These are phyloP conservation scores for Avena atlantica DNA, from an alignment of 176 grass and related monocot species.

Conservation along the genomic window DNA sequence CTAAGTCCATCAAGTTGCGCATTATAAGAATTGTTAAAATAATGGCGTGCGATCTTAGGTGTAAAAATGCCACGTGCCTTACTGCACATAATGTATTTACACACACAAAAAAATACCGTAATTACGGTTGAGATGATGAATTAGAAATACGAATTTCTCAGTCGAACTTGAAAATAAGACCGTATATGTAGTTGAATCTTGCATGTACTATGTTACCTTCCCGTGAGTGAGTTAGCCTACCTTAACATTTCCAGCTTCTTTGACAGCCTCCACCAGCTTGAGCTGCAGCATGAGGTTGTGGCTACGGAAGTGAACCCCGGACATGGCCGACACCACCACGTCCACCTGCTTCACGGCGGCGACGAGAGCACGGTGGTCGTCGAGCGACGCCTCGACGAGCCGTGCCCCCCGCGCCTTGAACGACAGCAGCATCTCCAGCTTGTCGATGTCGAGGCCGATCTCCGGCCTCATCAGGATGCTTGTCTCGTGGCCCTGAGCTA, in stretches of 20 bases:
- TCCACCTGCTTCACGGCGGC: conserved; percentile 63
- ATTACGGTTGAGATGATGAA: not conserved
- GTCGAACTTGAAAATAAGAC: not conserved
- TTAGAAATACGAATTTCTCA: not conserved
- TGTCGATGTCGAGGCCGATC: conserved; percentile 47
- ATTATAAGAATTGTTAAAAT: not conserved
- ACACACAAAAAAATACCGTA: not conserved
- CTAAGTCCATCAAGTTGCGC: not conserved
- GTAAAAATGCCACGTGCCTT: not conserved
- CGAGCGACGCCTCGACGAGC: conserved; percentile 55
- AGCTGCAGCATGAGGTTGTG: conserved; percentile 46
- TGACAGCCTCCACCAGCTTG: conserved; percentile 71
- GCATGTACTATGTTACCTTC: not conserved
- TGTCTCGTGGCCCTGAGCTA: conserved; percentile 56
- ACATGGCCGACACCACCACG: conserved; percentile 65
- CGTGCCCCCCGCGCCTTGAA: conserved; percentile 60
- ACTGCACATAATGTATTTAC: not conserved
- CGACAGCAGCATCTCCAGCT: conserved; percentile 53
- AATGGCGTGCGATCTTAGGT: not conserved
- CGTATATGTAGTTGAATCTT: not conserved
- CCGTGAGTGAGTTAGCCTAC: conserved; percentile 32
- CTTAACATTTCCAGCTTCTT: conserved; percentile 72
- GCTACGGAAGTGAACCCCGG: conserved; percentile 22
- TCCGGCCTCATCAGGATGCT: conserved; percentile 56
- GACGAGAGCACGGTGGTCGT: conserved; percentile 50